Evolutionary conservation across 768 basidiomycete genomes (phyloP).

Genomic region (Leccinum subtestaceum): DNA sequence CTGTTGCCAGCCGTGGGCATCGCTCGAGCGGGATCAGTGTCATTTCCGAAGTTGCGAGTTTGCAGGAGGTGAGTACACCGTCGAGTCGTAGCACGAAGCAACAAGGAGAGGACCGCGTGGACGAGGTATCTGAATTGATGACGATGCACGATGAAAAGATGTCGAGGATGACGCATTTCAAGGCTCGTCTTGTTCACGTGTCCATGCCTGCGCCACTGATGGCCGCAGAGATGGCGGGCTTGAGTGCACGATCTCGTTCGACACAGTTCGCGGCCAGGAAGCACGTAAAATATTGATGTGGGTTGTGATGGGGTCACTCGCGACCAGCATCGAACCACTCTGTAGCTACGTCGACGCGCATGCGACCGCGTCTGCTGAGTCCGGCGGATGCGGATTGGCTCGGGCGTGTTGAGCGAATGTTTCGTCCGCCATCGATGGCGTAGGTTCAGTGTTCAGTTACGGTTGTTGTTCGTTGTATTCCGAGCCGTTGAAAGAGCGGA

Average conservation of each 20-base stretch:
- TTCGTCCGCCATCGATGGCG: no score
- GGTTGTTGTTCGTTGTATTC: no score
- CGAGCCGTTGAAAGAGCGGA: no score
- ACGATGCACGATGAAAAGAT: slow-evolving; percentile 1
- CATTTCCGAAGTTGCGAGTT: slow-evolving; percentile 52
- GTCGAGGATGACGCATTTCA: slow-evolving; percentile 7
- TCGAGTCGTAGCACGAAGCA: slow-evolving; percentile 33
- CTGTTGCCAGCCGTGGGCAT: slow-evolving; percentile 27
- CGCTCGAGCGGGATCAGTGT: slow-evolving; percentile 44
- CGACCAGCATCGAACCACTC: slow-evolving; percentile 36
- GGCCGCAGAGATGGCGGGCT: no score
- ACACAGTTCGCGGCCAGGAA: no score
- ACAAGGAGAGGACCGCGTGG: slow-evolving; percentile 34
- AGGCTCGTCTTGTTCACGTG: slow-evolving; percentile 36
- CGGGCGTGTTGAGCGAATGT: no score
- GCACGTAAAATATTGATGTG: slow-evolving; percentile 8
- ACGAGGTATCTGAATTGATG: slow-evolving; percentile 29
- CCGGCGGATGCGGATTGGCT: no score
- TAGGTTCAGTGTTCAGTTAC: no score
- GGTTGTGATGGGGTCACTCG: slow-evolving; percentile 27
- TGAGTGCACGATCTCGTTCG: no score
- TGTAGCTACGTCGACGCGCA: no score
- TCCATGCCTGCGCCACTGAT: slow-evolving; percentile 31
- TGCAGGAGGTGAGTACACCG: slow-evolving; percentile 26
- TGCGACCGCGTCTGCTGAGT: no score